Percentiles rank a stretch among this genome's conserved stretches.
phyloP scores from a whole-genome alignment of 768 basidiomycete species.

The Cyathus striatus region DNA sequence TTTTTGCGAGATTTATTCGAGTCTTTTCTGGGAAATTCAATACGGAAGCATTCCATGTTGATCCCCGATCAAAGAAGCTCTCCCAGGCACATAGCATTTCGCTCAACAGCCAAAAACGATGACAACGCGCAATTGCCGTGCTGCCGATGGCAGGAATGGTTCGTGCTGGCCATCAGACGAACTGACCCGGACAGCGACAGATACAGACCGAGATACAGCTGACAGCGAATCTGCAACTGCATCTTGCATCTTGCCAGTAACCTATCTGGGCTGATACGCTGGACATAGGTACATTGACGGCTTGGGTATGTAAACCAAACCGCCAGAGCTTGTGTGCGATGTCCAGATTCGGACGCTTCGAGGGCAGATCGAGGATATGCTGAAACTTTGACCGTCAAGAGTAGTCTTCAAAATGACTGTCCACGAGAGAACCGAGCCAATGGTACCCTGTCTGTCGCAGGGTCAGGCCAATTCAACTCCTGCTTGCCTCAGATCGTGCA shows the following conservation, averaged over 20 bases:
- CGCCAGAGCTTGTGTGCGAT: too few species aligned
- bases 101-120: constrained; percentile 3
- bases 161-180: constrained; percentile 7
- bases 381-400: neutral
- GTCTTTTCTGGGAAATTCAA: constrained; percentile 16
- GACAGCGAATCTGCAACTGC: constrained; percentile 16
- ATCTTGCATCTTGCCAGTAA: constrained; percentile 14
- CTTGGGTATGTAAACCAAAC: neutral
- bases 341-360: neutral
- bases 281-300: too few species aligned
- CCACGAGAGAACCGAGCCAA: constrained; percentile 13
- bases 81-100: constrained; percentile 22
- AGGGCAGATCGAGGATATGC: neutral
- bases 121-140: constrained; percentile 31
- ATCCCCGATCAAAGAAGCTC: constrained; percentile 59
- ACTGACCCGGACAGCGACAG: too few species aligned
- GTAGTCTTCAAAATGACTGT: neutral
- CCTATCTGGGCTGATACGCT: too few species aligned
- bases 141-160: constrained; percentile 10
- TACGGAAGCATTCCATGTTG: constrained; percentile 35
- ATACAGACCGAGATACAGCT: constrained; percentile 3
- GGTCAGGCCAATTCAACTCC: constrained; percentile 28
- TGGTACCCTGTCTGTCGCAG: constrained; percentile 16
- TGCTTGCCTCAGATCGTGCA: constrained; percentile 35
- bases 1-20: too few species aligned